Evolutionary conservation across 208 protist species (phyloP).

Genomic region (Acanthamoeba lenticulata): DNA sequence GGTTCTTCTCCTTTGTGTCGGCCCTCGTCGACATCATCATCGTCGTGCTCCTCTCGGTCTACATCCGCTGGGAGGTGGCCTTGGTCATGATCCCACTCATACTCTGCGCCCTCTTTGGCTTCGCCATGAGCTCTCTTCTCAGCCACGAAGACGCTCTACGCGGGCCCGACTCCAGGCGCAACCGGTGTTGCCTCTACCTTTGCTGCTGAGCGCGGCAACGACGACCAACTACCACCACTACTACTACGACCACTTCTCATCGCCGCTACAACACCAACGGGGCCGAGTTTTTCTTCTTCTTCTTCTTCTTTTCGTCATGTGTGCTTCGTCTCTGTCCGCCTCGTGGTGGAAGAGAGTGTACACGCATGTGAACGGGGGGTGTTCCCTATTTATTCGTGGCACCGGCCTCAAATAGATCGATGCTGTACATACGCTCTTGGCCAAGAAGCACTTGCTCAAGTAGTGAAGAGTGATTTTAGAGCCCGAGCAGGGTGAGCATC

Average conservation of each 20-base stretch:
- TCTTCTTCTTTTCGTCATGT: background rate
- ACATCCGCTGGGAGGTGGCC: background rate
- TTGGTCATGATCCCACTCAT: background rate
- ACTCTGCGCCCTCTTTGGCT: background rate
- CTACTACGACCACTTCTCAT: no score
- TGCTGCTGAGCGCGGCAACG: no score
- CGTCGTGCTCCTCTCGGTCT: background rate
- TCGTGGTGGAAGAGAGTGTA: no score
- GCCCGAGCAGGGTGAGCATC: background rate
- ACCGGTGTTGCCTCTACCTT: slow-evolving; percentile 42
- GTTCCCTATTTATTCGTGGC: background rate
- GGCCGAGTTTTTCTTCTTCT: background rate
- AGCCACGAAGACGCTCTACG: background rate
- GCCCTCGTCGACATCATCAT: background rate
- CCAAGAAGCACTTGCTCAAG: no score
- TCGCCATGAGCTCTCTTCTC: background rate
- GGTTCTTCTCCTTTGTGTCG: slow-evolving; percentile 26
- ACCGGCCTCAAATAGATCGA: background rate
- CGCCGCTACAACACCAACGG: no score
- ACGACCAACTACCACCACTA: no score
- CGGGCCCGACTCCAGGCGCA: background rate
- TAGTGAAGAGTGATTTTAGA: no score
- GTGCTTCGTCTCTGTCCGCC: no score
- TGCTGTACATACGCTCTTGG: background rate
- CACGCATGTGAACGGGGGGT: no score